Evolutionary conservation across 1,284 basidiomycete species (phyloP), one percentile per base, ranked within the genome.

Genomic region (Marasmius fiardii): DNA sequence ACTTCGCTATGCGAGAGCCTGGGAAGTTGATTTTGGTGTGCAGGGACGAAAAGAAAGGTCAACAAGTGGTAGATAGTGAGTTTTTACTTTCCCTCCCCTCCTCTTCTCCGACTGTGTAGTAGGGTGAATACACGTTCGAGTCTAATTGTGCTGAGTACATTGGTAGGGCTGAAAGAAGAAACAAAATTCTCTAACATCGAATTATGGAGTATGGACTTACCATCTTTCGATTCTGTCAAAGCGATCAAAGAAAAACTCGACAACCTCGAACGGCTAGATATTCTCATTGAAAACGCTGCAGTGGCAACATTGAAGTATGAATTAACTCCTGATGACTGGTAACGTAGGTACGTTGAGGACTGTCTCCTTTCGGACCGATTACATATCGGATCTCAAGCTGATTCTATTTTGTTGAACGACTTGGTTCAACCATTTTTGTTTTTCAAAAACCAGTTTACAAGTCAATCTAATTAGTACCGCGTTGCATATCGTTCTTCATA

Each of bases 221-320:
- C 63, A 2, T 63, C 62, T n/a, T 77, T 77, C 54, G 58, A 61
- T 0, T 76, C 74, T 1, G 73, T 77, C 11, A 67, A 55, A 5
- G 60, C 65, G 2, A 77, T 79, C 55, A 72, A 64, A 2, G 65
- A 73, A 20, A 66, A 63, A 39, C 71, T 72, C 47, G 64, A 72
- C 11, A 58, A 64, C 12, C 68, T 65, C 6, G 68, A 63, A 0
- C 55, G 72, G 24, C 60, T 79, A 5, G 75, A 78, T 58, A 68
- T 75, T 10, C 61, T 78, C 1, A 64, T 78, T 8, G 64, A 67
- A 55, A 77, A 77, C 54, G 76, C 74, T 20, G 75, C 60, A 0
- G 57, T 73, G 10, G 35, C 33, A 31, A 18, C 57, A 0, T 44
- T 51, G 5, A 47, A 39, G 8, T 70, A 68, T 50, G 47, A 60